These are phyloP conservation scores for Nicotiana benthamiana DNA, from an alignment of 257 asterid species.

Conservation along the genomic window DNA sequence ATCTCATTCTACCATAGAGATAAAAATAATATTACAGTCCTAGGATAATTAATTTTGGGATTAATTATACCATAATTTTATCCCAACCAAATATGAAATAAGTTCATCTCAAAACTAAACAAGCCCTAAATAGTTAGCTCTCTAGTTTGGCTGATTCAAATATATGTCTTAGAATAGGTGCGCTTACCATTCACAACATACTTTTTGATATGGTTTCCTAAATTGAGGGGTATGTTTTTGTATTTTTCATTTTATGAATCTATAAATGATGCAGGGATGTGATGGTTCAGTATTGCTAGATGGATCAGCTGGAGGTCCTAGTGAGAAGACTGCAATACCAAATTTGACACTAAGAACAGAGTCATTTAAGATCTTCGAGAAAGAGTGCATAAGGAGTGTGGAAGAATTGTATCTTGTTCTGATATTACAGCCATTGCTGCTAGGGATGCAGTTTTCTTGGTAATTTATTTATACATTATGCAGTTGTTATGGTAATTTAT, in stretches of 20 bases:
- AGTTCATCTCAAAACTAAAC: too few species aligned
- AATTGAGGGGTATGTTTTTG: neutral
- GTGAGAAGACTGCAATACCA: slow-evolving; percentile 37
- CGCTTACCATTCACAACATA: too few species aligned
- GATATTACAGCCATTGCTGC: slow-evolving; percentile 41
- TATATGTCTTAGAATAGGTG: too few species aligned
- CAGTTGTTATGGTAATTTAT: slow-evolving; percentile 35
- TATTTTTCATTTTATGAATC: neutral
- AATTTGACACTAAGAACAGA: slow-evolving; percentile 34
- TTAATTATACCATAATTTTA: too few species aligned
- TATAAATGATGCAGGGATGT: slow-evolving; percentile 21
- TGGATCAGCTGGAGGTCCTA: slow-evolving; percentile 39
- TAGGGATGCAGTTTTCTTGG: slow-evolving; percentile 46
- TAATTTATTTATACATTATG: slow-evolving; percentile 3
- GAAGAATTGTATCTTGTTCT: slow-evolving; percentile 39
- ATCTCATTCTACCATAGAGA: too few species aligned
- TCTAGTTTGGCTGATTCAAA: too few species aligned
- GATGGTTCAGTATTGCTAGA: slow-evolving; percentile 35
- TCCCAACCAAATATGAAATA: too few species aligned
- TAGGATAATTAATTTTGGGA: too few species aligned
- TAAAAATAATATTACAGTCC: too few species aligned
- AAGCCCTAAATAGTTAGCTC: too few species aligned
- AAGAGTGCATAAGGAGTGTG: slow-evolving; percentile 27
- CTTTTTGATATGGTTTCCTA: too few species aligned
- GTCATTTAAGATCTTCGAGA: slow-evolving; percentile 37